Evolutionary conservation across 805 yeast genomes (phyloP), one percentile per base, ranked within the genome.

Genomic region (Starmerella ratchasimensis): DNA sequence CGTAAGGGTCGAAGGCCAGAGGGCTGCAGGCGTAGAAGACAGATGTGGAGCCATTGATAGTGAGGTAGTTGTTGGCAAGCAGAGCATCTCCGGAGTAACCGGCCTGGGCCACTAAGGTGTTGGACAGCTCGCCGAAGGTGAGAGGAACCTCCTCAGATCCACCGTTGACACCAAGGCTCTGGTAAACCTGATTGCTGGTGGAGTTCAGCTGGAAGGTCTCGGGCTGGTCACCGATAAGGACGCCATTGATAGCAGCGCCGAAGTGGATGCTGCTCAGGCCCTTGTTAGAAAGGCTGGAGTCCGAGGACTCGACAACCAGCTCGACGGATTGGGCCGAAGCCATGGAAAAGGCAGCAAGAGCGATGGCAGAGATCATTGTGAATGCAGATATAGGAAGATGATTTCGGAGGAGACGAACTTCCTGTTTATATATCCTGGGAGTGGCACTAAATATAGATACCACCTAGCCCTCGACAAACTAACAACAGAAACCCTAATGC

Each of bases 11-110:
- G 10, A 11, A 34, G 8, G 27, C 28, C 3, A 36, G 31, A 13
- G 37, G 20, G 22, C 24, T 18, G 33, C 46, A 43, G 16, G 41
- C 42, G 28, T 43, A 41, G 39, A 43, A 44, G 10, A 43, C 47
- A 15, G 25, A 14, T 31, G 14, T 19, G 4, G 44, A 33, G 28
- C 48, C 47, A 17, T 44, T 43, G 25, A 43, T 30, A 1, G 48
- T 15, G 5, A 43, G 28, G 30, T 43, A 39, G 29, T 15, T 13
- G 25, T 32, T 29, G 11, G 14, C 17, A 16, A 28, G 33, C 7
- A 4, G 5, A 8, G 31, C 37, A 22, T 5, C 16, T 14, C 25
- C 24, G 6, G 31, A 11, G 13, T 10, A 24, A 10, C 36, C 38
- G 10, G 16, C 14, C 14, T 10, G 13, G 18, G 26, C 28, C 13